phyloP scores from a whole-genome alignment of 352 stramenopile species.

The Phytophthora lateralis region DNA sequence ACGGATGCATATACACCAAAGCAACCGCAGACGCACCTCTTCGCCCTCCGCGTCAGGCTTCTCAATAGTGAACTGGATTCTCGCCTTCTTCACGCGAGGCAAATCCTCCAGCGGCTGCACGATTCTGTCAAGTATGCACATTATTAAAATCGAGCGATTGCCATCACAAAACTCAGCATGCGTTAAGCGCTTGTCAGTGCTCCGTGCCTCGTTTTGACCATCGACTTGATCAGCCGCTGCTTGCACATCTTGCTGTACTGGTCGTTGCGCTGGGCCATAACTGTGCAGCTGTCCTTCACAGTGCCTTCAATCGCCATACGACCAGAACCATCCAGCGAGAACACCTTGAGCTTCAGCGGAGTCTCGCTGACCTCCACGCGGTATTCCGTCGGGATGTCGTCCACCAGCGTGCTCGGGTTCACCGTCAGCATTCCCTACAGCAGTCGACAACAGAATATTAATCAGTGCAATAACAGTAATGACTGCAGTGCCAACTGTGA shows the following conservation, averaged over 20 bases:
- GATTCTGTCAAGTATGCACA: constrained; percentile 43
- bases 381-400: constrained; percentile 84
- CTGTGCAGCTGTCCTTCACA: constrained; percentile 85
- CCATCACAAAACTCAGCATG: not conserved
- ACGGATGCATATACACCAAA: no score
- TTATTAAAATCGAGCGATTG: not conserved
- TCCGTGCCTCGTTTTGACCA: constrained; percentile 76
- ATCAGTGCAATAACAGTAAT: not conserved
- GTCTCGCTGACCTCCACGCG: constrained; percentile 80
- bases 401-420: constrained; percentile 74
- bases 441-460: constrained; percentile 5
- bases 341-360: constrained; percentile 83
- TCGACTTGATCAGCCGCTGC: constrained; percentile 85
- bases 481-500: no score
- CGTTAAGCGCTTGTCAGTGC: no score
- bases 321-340: constrained; percentile 83
- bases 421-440: constrained; percentile 74
- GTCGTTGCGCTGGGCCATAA: constrained; percentile 85
- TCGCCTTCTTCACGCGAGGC: constrained; percentile 78
- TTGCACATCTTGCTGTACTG: constrained; percentile 88
- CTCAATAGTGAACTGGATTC: constrained; percentile 86
- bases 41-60: constrained; percentile 70
- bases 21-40: constrained; percentile 41
- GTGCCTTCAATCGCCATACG: constrained; percentile 89
- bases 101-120: constrained; percentile 76